A percentile compares a stretch with the other conserved stretches of the same genome.
Evolutionary conservation across 805 yeast genomes (phyloP).

Genomic region (Wilhelminamyces savonicus): DNA sequence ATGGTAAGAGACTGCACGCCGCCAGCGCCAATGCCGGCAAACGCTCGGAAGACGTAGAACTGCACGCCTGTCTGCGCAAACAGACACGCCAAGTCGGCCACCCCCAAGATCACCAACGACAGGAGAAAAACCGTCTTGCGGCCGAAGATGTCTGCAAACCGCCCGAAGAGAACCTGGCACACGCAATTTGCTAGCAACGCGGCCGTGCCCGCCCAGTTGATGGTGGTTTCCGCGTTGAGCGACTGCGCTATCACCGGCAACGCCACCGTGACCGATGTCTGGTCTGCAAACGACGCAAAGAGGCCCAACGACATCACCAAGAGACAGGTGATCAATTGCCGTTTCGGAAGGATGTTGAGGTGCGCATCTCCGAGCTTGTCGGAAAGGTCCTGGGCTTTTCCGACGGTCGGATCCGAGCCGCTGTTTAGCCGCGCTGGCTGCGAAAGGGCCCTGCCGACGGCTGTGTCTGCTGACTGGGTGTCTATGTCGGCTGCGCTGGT

Average conservation of each 20-base stretch:
- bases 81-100: slow-evolving; percentile 46
- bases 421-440: too few species aligned
- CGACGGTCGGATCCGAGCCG: too few species aligned
- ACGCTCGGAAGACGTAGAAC: slow-evolving; percentile 45
- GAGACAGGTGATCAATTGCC: slow-evolving; percentile 31
- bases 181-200: slow-evolving; percentile 44
- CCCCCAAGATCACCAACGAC: slow-evolving; percentile 31
- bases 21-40: slow-evolving; percentile 53
- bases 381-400: slow-evolving; percentile 6
- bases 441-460: too few species aligned
- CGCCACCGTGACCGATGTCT: slow-evolving; percentile 43
- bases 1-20: slow-evolving; percentile 45
- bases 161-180: slow-evolving; percentile 48
- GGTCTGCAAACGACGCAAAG: slow-evolving; percentile 42
- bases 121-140: slow-evolving; percentile 39
- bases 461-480: too few species aligned
- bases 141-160: slow-evolving; percentile 51
- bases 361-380: slow-evolving; percentile 37
- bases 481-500: too few species aligned
- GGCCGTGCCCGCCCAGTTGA: slow-evolving; percentile 58
- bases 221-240: slow-evolving; percentile 39
- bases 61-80: slow-evolving; percentile 44
- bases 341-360: slow-evolving; percentile 32
- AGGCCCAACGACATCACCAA: slow-evolving; percentile 32
- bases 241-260: slow-evolving; percentile 44